These are phyloP conservation scores for Trichophyton simii DNA, from an alignment of 2,329 filamentous ascomycete species.

Conservation along the genomic window DNA sequence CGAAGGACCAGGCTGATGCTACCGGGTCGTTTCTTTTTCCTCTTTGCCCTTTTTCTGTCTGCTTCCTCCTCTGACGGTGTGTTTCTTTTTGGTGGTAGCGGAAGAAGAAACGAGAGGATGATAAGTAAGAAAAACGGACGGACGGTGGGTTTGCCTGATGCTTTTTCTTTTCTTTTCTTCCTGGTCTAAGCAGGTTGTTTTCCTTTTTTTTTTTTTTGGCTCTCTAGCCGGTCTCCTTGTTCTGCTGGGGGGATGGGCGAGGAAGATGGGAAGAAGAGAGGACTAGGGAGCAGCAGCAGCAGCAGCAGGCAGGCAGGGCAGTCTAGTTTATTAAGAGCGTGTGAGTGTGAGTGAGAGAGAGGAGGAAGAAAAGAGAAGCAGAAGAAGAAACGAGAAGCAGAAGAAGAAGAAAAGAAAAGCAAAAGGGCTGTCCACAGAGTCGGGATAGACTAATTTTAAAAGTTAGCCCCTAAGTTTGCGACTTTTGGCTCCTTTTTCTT, in stretches of 20 bases:
- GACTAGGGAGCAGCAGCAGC: no score
- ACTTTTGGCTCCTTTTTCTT: not conserved
- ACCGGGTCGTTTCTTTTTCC: not conserved
- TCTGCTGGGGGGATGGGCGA: not conserved
- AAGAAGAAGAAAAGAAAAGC: not conserved
- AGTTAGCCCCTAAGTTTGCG: not conserved
- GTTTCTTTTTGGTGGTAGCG: not conserved
- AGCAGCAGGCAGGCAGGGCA: no score
- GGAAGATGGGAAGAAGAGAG: not conserved
- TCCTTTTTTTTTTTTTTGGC: not conserved
- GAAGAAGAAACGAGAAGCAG: not conserved
- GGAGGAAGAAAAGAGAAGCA: not conserved
- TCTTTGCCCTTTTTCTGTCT: not conserved
- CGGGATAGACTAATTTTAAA: conserved; percentile 4
- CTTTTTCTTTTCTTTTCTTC: not conserved
- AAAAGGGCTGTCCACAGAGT: not conserved
- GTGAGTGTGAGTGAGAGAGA: not conserved
- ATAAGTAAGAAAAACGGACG: not conserved
- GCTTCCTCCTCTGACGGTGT: not conserved
- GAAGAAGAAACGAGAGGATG: not conserved
- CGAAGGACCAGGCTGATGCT: not conserved
- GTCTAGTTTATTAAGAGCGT: no score
- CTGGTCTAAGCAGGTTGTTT: not conserved
- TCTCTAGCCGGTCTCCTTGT: not conserved
- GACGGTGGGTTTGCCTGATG: not conserved